Evolutionary conservation across 768 basidiomycete species (phyloP).

Genomic region (Mycena vulgaris): DNA sequence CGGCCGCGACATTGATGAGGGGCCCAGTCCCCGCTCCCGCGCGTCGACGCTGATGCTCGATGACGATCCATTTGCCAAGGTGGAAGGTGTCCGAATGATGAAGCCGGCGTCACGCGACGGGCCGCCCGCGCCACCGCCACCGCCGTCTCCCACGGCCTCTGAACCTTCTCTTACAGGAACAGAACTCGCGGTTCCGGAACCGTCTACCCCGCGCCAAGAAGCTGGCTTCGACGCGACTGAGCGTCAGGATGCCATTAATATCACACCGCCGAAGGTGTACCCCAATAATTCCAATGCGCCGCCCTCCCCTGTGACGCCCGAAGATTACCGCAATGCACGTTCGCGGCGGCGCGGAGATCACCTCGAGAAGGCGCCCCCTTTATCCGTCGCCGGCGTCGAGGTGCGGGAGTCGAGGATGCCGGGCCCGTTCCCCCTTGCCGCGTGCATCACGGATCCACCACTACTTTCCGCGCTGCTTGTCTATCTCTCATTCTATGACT

Average conservation of each 20-base stretch:
- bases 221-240: conserved; percentile 19
- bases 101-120: conserved; percentile 38
- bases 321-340: conserved; percentile 51
- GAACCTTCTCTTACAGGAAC: neutral
- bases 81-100: conserved; percentile 65
- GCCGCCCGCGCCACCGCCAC: conserved; percentile 14
- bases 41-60: conserved; percentile 59
- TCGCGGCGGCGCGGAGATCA: conserved; percentile 56
- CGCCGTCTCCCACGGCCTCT: conserved; percentile 7
- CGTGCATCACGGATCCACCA: conserved; percentile 67
- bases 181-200: conserved; percentile 19
- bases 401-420: conserved; percentile 44
- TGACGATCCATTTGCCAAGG: conserved; percentile 72
- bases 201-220: conserved; percentile 30
- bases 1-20: conserved; percentile 36
- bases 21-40: conserved; percentile 44
- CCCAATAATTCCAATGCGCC: conserved; percentile 11
- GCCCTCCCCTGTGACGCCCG: conserved; percentile 41
- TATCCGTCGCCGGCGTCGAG: conserved; percentile 48
- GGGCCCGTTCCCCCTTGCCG: conserved; percentile 65
- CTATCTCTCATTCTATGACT: conserved; percentile 81
- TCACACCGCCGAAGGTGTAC: conserved; percentile 31
- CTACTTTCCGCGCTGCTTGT: conserved; percentile 70
- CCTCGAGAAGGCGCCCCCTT: conserved; percentile 57
- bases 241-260: conserved; percentile 24